A percentile compares a stretch with the other conserved stretches of the same genome.
phyloP scores from a whole-genome alignment of 768 basidiomycete genomes.

The Pleurotus giganteus region DNA sequence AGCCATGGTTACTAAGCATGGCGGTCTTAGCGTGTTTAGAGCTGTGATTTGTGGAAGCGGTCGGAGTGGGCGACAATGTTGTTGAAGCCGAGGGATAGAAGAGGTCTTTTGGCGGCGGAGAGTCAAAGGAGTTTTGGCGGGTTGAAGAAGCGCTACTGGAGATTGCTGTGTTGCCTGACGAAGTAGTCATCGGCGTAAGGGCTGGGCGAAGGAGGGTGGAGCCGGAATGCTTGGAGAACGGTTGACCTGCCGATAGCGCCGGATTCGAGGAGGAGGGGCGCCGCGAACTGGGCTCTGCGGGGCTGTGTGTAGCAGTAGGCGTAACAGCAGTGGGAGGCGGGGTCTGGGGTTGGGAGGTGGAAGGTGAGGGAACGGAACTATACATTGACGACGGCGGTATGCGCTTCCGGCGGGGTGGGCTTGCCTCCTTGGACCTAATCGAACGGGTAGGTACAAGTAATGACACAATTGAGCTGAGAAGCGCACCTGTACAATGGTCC shows the following conservation, averaged over 20 bases:
- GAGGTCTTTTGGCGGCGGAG: constrained; percentile 36
- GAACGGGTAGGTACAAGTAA: not conserved
- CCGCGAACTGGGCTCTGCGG: constrained; percentile 17
- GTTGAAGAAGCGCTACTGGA: constrained; percentile 10
- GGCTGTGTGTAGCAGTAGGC: constrained; percentile 18
- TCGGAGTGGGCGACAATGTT: constrained; percentile 21
- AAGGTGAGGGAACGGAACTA: constrained; percentile 12
- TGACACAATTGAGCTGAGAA: not conserved
- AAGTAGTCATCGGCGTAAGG: constrained; percentile 15
- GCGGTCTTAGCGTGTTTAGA: constrained; percentile 22
- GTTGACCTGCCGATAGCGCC: not conserved
- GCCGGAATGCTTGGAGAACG: not conserved
- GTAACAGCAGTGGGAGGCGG: constrained; percentile 26
- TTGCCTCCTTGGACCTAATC: constrained; percentile 29
- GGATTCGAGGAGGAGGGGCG: constrained; percentile 3
- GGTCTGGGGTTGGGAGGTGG: constrained; percentile 19
- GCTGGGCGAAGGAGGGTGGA: constrained; percentile 3
- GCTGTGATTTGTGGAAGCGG: constrained; percentile 13
- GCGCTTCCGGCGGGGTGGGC: constrained; percentile 20
- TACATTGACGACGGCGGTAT: constrained; percentile 17
- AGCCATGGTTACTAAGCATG: constrained; percentile 17
- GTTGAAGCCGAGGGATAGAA: constrained; percentile 73
- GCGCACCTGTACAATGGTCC: constrained; percentile 80
- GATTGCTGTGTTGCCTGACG: constrained; percentile 15
- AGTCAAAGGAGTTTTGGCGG: constrained; percentile 3